Evolutionary conservation across 805 yeast species (phyloP), one percentile per base, ranked within the genome.

Genomic region (Nakazawaea ernobii): DNA sequence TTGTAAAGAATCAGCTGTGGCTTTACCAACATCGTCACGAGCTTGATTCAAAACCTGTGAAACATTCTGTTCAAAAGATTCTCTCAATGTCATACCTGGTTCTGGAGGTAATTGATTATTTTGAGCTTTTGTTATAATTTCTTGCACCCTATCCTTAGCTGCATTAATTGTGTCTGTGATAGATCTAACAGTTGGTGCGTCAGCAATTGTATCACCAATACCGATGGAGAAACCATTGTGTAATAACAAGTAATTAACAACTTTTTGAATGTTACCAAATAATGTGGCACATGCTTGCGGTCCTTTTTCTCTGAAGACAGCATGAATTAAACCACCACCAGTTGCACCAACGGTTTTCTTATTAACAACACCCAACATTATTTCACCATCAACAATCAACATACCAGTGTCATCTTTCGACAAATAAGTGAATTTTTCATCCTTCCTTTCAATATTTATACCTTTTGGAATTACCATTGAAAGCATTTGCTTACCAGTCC

Each of bases 61-160:
- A 42, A 94, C 99, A 59, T 90, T 91, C 68, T 91, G 97, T 72
- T 94, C 99, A 60, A 94, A 94, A 15, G 98, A 90, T 68, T 94
- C 99, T 71, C 99, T 85, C 56, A 94, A 75, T 2, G 99, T 94
- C 99, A 94, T 94, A 85, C 99, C 99, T 29, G 97, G 98, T 64
- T 94, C 97, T 29, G 97, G 96, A 37, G 89, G 88, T 56, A 94
- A 73, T 51, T 75, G 74, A 61, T 94, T 92, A 39, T 79, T 83
- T 65, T 94, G 98, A 2, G 98, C 99, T 61, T 89, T 96, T 56
- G 79, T 69, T 51, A 94, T 92, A 46, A 92, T 92, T 59, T 86
- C 94, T 63, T 92, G 97, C 35, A 94, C 99, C 71, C 92, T 89
- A 40, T 77, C 79, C 67, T 95, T 95, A 13, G 99, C 99, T 52